Conservation (phyloP, 140 eudicot genomes). For the Oenanthe javanica region DNA sequence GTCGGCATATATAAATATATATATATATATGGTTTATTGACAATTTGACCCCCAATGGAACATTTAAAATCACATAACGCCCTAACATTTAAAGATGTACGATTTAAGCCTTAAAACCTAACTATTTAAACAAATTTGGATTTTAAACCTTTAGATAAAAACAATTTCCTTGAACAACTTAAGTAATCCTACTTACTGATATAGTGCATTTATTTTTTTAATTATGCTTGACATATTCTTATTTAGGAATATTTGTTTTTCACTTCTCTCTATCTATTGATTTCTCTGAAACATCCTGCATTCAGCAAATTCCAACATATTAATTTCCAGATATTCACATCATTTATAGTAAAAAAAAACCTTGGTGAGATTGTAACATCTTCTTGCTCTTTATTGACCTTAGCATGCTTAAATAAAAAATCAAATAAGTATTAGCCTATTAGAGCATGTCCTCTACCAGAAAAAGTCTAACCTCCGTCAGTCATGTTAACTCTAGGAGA, state of each 20-base stretch:
- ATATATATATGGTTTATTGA: background rate
- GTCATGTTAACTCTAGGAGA: background rate
- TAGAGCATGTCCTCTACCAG: background rate
- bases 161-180: background rate
- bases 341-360: background rate
- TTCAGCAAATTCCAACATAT: background rate
- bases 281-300: background rate
- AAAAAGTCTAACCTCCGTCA: background rate
- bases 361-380: background rate
- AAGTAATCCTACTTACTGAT: background rate
- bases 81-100: background rate
- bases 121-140: background rate
- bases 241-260: background rate
- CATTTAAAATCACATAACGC: background rate
- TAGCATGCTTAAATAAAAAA: background rate
- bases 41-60: background rate
- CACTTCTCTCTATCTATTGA: background rate
- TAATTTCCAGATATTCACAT: background rate
- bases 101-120: background rate
- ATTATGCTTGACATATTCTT: background rate
- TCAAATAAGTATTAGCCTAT: background rate
- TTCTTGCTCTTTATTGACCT: background rate
- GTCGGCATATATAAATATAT: background rate
- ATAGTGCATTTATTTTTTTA: background rate
- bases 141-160: background rate